phyloP scores from a whole-genome alignment of 2,329 filamentous ascomycete species.

The Alternaria angustiovoidea region DNA sequence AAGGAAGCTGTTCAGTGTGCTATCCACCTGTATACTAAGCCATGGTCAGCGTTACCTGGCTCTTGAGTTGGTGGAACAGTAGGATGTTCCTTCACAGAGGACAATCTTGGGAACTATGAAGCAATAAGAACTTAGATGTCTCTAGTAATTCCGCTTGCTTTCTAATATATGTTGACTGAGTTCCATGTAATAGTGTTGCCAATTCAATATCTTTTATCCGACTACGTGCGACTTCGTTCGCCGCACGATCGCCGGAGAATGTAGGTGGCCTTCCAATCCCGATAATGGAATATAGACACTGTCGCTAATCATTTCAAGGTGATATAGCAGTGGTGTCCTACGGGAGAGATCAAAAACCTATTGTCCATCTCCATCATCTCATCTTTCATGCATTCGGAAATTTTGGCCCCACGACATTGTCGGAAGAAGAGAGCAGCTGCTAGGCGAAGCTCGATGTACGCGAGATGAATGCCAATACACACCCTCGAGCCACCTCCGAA shows the following conservation, averaged over 20 bases:
- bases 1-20: slow-evolving; percentile 6
- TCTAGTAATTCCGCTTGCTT: not conserved
- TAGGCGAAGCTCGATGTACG: slow-evolving; percentile 63
- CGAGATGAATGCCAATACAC: slow-evolving; percentile 73
- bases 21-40: no score
- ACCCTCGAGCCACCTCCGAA: slow-evolving; percentile 73
- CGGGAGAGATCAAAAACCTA: slow-evolving; percentile 52
- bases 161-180: not conserved
- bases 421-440: slow-evolving; percentile 61
- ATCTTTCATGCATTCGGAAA: slow-evolving; percentile 37
- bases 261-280: no score
- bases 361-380: slow-evolving; percentile 53
- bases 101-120: not conserved
- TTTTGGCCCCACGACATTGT: slow-evolving; percentile 46
- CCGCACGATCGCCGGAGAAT: no score
- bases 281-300: not conserved
- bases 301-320: slow-evolving; percentile 11
- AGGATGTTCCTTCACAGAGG: not conserved
- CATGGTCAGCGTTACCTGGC: not conserved
- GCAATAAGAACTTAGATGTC: not conserved
- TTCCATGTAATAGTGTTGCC: not conserved
- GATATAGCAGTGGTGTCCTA: slow-evolving; percentile 52
- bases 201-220: not conserved
- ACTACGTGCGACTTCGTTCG: not conserved
- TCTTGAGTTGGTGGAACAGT: not conserved